Percentiles rank a stretch among this genome's conserved stretches.
Conservation (phyloP, 1,284 basidiomycete genomes). For the Tilletia setariae region DNA sequence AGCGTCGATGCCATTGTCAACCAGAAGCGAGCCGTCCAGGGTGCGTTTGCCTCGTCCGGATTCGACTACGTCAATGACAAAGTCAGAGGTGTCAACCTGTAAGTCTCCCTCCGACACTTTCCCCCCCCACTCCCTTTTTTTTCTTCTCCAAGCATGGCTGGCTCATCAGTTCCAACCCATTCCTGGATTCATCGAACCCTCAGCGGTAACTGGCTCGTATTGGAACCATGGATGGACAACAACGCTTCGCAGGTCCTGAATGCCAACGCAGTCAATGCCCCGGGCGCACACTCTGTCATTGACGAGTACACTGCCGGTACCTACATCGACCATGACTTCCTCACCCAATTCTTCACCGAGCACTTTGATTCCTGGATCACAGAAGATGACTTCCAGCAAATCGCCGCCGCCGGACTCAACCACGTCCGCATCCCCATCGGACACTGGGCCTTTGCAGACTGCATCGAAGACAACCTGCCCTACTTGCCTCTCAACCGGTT, state of each 20-base stretch:
- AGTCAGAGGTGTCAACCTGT: slow-evolving; percentile 15
- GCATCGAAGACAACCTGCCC: slow-evolving; percentile 12
- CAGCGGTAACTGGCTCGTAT: slow-evolving; percentile 18
- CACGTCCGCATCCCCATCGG: slow-evolving; percentile 21
- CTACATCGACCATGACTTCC: slow-evolving; percentile 12
- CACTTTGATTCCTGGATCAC: slow-evolving; percentile 20
- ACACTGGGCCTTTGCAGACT: slow-evolving; percentile 17
- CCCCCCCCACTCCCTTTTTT: background rate
- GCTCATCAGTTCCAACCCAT: background rate
- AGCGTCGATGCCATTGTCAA: background rate
- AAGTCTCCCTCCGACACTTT: background rate
- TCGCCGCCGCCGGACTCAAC: slow-evolving; percentile 24
- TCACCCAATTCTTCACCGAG: slow-evolving; percentile 10
- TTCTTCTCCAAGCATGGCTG: background rate
- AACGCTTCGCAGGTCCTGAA: slow-evolving; percentile 18
- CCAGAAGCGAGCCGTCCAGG: background rate
- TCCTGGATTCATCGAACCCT: background rate
- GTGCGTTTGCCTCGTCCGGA: background rate
- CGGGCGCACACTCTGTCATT: slow-evolving; percentile 32
- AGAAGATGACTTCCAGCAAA: slow-evolving; percentile 21
- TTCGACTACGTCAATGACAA: slow-evolving; percentile 13
- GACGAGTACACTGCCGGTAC: slow-evolving; percentile 24
- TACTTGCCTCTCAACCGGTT: slow-evolving; percentile 16
- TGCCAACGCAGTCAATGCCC: slow-evolving; percentile 35
- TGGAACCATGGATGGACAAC: slow-evolving; percentile 26